Evolutionary conservation across 1,284 basidiomycete species (phyloP), one percentile per base, ranked within the genome.

Genomic region (Tilletia caries): DNA sequence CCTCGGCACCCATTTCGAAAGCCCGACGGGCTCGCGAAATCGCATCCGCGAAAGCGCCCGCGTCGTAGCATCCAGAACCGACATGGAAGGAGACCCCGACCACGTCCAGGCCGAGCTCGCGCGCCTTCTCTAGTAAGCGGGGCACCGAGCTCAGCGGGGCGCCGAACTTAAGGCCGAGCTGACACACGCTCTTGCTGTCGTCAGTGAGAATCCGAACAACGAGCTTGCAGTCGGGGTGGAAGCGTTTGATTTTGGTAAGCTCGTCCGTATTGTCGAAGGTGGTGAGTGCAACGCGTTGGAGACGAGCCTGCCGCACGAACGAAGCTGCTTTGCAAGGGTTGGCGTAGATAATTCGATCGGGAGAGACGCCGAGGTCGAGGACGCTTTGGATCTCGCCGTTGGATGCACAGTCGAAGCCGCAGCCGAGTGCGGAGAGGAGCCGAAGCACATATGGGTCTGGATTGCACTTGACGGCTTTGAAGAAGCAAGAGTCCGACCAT

Each of bases 211-310:
- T 98, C 73, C 95, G 92, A 34, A 98, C 86, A 74, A 98, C 90
- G 67, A 97, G 89, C 85, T 92, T 91, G 52, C 95, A 94, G 60
- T 84, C 79, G 0, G 94, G 92, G 83, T 95, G 90, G 23, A 88
- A 86, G 62, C 91, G 89, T 62, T 92, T 90, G 75, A 98, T 89
- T 86, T 99, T 99, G 88, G 92, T 88, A n/a, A 99, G 86, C 84
- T 99, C 96, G 85, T 99, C 96, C 66, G 88, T 88, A 85, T 98
- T 99, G 86, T 99, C 96, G 82, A 99, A 98, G 0, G 95, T 98
- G 92, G 97, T 97, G 85, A 89, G 89, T 79, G 92, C 88, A 64
- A 98, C 93, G 29, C 91, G 90, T 33, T 87, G 85, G 74, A 88
- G 88, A 44, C 89, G 89, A 15, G 96, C 92, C 76, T 89, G 89